phyloP scores from a whole-genome alignment of 495 filamentous ascomycete genomes.

The Penicillium dipodomyicola region DNA sequence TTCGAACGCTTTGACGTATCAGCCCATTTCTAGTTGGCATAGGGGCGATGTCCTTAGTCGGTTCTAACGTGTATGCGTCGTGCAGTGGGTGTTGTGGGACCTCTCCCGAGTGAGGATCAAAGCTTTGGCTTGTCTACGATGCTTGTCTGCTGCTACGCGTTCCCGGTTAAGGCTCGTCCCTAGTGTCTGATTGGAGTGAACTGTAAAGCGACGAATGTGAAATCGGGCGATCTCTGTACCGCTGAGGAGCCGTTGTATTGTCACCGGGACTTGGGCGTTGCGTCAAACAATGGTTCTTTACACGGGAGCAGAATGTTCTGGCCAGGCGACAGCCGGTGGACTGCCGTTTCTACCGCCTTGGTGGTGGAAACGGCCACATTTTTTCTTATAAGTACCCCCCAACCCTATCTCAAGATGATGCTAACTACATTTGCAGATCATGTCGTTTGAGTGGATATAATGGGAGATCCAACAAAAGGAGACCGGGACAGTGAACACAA shows the following conservation, averaged over 20 bases:
- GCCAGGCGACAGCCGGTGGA: constrained; percentile 22
- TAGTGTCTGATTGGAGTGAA: constrained; percentile 11
- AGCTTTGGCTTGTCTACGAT: constrained; percentile 83
- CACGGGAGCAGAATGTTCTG: constrained; percentile 23
- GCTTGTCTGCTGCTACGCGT: constrained; percentile 17
- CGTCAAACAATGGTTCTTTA: constrained; percentile 44
- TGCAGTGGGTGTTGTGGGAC: constrained; percentile 54
- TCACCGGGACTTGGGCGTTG: constrained; percentile 16
- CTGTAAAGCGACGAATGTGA: constrained; percentile 31
- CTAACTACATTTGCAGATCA: constrained; percentile 31
- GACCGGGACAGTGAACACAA: background rate
- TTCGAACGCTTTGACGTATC: constrained; percentile 14
- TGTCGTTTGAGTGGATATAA: background rate
- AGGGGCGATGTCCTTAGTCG: constrained; percentile 4
- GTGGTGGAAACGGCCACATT: constrained; percentile 52
- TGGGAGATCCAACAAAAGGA: background rate
- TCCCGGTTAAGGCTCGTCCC: constrained; percentile 7
- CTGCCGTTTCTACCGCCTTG: constrained; percentile 36
- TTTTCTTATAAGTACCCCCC: constrained; percentile 60
- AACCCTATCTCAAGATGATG: constrained; percentile 14
- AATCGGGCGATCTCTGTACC: constrained; percentile 30
- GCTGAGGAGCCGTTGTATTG: constrained; percentile 28
- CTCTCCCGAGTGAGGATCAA: constrained; percentile 96
- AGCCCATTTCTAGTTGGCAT: constrained; percentile 7
- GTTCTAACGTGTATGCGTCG: constrained; percentile 10